Conservation (phyloP, 1,284 basidiomycete species). For the Papiliotrema flavescens region DNA sequence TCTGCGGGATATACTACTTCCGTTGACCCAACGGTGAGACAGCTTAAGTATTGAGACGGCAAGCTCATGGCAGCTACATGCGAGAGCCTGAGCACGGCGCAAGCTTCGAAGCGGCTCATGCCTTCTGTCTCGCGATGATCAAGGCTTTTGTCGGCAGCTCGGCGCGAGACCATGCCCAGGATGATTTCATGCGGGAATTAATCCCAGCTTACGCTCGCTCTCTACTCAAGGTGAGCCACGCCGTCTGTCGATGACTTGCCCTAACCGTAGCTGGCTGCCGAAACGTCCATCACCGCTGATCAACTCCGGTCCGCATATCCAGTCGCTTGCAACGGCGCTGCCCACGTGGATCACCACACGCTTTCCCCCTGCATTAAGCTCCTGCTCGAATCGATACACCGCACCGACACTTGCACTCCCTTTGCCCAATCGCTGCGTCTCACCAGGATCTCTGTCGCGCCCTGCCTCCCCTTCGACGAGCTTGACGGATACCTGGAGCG, state of each 20-base stretch:
- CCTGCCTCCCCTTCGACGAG: conserved; percentile 9
- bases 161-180: conserved; percentile 9
- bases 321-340: conserved; percentile 15
- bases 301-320: conserved; percentile 31
- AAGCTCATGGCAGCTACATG: conserved; percentile 20
- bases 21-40: conserved; percentile 25
- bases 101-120: conserved; percentile 37
- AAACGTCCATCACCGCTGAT: conserved; percentile 7
- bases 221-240: conserved; percentile 16
- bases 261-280: no score
- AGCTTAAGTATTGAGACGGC: background rate
- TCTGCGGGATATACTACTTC: conserved; percentile 16
- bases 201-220: conserved; percentile 20
- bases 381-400: background rate
- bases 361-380: conserved; percentile 6
- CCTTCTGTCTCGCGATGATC: conserved; percentile 26
- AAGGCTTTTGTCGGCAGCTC: conserved; percentile 9
- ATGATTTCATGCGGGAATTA: conserved; percentile 23
- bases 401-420: background rate
- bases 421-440: conserved; percentile 6
- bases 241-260: no score
- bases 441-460: conserved; percentile 17
- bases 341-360: conserved; percentile 4
- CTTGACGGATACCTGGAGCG: conserved; percentile 26
- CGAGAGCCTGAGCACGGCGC: conserved; percentile 14